These are phyloP conservation scores for Passalora sequoiae DNA, from an alignment of 2,329 filamentous ascomycete genomes.

Conservation along the genomic window DNA sequence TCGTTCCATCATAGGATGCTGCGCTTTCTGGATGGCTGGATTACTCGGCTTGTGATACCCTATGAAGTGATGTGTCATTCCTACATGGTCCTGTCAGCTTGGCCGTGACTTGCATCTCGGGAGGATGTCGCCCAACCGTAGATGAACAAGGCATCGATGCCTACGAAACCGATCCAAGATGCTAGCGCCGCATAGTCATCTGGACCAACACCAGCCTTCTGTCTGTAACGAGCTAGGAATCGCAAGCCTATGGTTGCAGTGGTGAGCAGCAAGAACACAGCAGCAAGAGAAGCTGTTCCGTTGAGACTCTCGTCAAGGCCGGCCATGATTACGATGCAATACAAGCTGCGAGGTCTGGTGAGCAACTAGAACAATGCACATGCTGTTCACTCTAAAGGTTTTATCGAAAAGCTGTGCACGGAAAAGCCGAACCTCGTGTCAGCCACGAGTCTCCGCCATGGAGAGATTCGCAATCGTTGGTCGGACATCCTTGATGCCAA, in stretches of 20 bases:
- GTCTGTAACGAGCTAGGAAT: conserved; percentile 2
- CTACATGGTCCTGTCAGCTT: not conserved
- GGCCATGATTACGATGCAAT: no score
- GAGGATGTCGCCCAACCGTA: not conserved
- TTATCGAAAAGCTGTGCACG: no score
- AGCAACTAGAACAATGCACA: no score
- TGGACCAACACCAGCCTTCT: not conserved
- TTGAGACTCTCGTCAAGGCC: not conserved
- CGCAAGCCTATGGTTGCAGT: not conserved
- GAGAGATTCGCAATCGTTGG: no score
- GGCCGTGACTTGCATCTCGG: no score
- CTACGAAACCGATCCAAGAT: conserved; percentile 5
- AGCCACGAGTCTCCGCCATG: no score
- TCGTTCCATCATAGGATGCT: conserved; percentile 4
- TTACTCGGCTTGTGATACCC: not conserved
- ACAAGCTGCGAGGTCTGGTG: no score
- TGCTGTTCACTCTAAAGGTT: no score
- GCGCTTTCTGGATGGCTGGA: not conserved
- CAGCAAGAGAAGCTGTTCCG: not conserved
- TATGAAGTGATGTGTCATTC: conserved; percentile 2
- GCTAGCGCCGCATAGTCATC: conserved; percentile 4
- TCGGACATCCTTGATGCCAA: no score
- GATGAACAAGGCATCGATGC: not conserved
- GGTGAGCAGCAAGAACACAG: conserved; percentile 2
- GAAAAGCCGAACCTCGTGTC: no score